Evolutionary conservation across 371 early-diverging fungal species (phyloP).

Genomic region (Mucor lusitanicus): DNA sequence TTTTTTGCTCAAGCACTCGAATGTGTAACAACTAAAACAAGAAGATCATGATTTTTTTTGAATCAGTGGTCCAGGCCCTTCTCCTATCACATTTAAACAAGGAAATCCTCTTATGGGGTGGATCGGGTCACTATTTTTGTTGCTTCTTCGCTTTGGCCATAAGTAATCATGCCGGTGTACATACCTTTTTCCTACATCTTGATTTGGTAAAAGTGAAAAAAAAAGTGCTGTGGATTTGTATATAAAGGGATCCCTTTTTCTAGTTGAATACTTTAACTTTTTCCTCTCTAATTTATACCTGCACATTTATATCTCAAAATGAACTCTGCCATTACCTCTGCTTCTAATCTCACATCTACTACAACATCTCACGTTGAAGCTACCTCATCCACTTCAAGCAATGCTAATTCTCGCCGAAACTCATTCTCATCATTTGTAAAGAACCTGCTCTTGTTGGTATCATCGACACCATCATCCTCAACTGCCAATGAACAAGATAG

Average conservation of each 20-base stretch:
- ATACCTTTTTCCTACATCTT: neutral
- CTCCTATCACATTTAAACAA: neutral
- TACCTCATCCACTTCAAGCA: neutral
- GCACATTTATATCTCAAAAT: neutral
- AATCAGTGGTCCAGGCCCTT: slow-evolving; percentile 14
- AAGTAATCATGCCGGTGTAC: slow-evolving; percentile 16
- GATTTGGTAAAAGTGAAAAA: slow-evolving; percentile 4
- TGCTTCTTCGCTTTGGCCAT: slow-evolving; percentile 12
- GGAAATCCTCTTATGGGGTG: slow-evolving; percentile 2
- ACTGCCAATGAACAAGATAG: neutral
- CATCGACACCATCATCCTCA: slow-evolving; percentile 16
- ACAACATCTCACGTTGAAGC: neutral
- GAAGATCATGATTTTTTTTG: neutral
- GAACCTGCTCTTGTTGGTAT: slow-evolving; percentile 29
- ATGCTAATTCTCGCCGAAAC: slow-evolving; percentile 14
- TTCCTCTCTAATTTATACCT: neutral
- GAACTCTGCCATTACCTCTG: neutral
- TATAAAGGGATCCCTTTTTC: neutral
- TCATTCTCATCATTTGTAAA: slow-evolving; percentile 36
- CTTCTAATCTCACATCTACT: neutral
- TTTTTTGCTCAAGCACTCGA: slow-evolving; percentile 1
- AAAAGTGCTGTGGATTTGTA: neutral
- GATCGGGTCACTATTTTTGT: slow-evolving; percentile 17
- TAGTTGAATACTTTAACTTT: neutral
- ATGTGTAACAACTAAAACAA: neutral